Base-by-base conservation (phyloP, 1,284 basidiomycete species). In the Phlebopus sp. region DNA sequence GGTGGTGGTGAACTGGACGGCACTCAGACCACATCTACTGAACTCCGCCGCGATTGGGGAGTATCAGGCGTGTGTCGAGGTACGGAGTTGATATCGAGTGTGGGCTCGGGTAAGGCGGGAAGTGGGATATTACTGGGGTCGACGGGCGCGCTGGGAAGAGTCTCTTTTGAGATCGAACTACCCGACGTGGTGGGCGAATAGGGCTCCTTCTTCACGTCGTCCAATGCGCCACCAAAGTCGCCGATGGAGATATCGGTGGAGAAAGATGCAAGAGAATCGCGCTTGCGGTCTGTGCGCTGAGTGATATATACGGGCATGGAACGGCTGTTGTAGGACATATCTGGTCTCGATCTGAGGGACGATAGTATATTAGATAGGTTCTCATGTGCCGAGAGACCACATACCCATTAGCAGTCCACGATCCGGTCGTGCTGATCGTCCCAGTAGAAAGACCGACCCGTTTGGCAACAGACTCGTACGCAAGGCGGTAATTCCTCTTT, bases 401-500 rank as follows among this genome's bases (percentile, higher is more conserved):
- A 48, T 63, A 74, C 72, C 63, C 70, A 41, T 60, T 62, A 17
- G 53, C 58, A 29, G 57, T 60, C 63, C 62, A 61, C 45, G 66
- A 63, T 38, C 61, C 63, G 34, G 65, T 59, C 18, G 63, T 54
- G 10, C 61, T 59, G 7, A 64, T 34, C 1, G 51, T 49, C 18
- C 59, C 59, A 14, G 68, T 71, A 17, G 71, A 70, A 44, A 73
- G 58, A n/a, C 76, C 76, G 40, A 75, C 64, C 38, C 70, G 71
- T 62, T 77, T 76, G 53, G 75, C 67, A 42, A 82, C 68, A 10
- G 73, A 70, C 4, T 51, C 46, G 45, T 72, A 69, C 6, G 71
- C 74, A 15, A 66, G 62, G 68, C 60, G 63, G 62, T 86, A 87
- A 53, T 81, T 74, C 55, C 66, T 78, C 53, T 68, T 70, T 31